Evolutionary conservation across 1,284 basidiomycete genomes (phyloP), one percentile per base, ranked within the genome.

Genomic region (Salmacisia buchloeana): DNA sequence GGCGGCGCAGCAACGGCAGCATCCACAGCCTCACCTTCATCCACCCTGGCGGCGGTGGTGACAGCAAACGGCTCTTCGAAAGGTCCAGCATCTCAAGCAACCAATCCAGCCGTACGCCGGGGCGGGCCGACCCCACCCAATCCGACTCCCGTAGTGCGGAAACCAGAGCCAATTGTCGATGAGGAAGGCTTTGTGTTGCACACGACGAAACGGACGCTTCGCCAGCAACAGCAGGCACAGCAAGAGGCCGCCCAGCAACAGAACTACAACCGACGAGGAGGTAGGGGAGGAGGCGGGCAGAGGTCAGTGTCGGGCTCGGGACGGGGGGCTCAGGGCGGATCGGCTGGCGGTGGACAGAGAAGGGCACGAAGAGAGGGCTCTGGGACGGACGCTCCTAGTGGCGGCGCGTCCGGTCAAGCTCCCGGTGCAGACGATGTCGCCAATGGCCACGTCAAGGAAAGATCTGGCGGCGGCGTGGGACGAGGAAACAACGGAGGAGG

Each of bases 181-280:
- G 63, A 71, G 41, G 70, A 71, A 49, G 70, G 70, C 23, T 71
- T 71, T 39, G 69, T 69, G 31, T 46, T 69, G 21, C 68, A 69
- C 23, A 63, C 66, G 41, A 71, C 66, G 49, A 71, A 71, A 59
- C 60, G 63, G 59, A 69, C 66, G 5, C 65, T 64, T 39, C 67
- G 67, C 21, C 60, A 69, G 41, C 67, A 69, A 33, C 62, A 66
- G 49, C 69, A 67, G 46, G 29, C 29, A 3, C 69, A 71, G 38
- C 69, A 68, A 25, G 63, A 65, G 49, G 61, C 63, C 36, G 65
- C 64, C 41, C 62, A 65, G 52, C 63, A 67, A 36, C 58, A 62
- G 12, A 35, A 45, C 9, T 41, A 59, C 0, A 29, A 58, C 23
- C 49, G 59, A 10, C 59, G 38, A 15, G 63, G 58, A 46, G 34